Percentiles rank a stretch among this genome's conserved stretches.
Evolutionary conservation across 2,329 filamentous ascomycete species (phyloP).

Genomic region (Stemphylium beticola): DNA sequence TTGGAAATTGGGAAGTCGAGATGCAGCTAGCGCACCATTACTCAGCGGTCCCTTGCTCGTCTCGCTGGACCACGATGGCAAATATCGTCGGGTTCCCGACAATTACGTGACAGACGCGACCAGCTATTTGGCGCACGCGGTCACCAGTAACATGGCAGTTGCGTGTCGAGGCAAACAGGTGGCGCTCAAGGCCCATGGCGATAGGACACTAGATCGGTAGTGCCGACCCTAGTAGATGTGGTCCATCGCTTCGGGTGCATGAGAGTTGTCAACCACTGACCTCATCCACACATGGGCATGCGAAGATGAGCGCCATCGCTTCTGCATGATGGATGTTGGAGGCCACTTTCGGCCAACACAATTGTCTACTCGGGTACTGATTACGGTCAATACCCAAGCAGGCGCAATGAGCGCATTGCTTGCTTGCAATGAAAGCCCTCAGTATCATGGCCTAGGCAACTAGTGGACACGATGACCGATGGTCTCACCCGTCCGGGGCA

Average conservation of each 20-base stretch:
- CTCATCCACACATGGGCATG: constrained; percentile 13
- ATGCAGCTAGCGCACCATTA: constrained; percentile 1
- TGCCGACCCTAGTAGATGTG: constrained; percentile 20
- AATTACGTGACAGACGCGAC: constrained; percentile 1
- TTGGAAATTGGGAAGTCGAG: constrained; percentile 4
- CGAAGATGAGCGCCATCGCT: constrained; percentile 1
- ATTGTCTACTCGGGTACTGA: neutral
- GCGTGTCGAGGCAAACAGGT: constrained; percentile 13
- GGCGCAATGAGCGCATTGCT: neutral
- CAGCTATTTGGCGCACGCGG: constrained; percentile 4
- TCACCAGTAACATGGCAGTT: constrained; percentile 7
- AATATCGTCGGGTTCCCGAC: neutral
- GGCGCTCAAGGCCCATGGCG: constrained; percentile 16
- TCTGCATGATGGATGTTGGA: neutral
- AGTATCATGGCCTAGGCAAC: neutral
- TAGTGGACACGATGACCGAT: neutral
- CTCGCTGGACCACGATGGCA: neutral
- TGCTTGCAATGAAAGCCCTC: neutral
- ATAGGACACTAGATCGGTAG: constrained; percentile 25
- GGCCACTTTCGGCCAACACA: neutral
- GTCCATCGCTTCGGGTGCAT: constrained; percentile 17
- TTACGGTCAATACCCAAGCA: neutral
- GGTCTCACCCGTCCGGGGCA: constrained; percentile 1
- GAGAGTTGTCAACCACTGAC: constrained; percentile 12
- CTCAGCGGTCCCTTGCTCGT: neutral